Evolutionary conservation across 179 eudicot genomes (phyloP).

Genomic region (Carnegiea gigantea): DNA sequence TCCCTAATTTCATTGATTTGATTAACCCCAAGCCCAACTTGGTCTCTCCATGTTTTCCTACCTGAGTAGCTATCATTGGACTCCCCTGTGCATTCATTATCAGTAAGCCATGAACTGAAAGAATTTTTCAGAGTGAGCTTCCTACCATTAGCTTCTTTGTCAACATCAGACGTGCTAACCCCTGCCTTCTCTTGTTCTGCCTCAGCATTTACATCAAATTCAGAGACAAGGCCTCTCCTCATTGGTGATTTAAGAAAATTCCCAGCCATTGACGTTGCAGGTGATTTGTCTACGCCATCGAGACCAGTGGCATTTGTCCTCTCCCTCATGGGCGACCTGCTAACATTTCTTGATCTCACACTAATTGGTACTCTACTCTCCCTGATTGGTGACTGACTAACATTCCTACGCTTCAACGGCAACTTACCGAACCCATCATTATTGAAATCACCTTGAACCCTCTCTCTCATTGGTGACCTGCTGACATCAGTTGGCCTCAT

Average conservation of each 20-base stretch:
- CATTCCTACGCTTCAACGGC: slow-evolving; percentile 13
- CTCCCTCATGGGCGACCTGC: slow-evolving; percentile 32
- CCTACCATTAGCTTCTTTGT: background rate
- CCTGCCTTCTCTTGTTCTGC: slow-evolving; percentile 3
- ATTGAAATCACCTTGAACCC: slow-evolving; percentile 15
- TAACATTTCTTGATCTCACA: slow-evolving; percentile 26
- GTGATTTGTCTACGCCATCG: slow-evolving; percentile 22
- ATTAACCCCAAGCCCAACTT: slow-evolving; percentile 25
- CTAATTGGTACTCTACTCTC: slow-evolving; percentile 25
- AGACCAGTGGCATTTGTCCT: background rate
- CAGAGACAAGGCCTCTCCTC: slow-evolving; percentile 16
- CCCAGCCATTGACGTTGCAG: slow-evolving; percentile 20
- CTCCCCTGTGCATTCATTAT: slow-evolving; percentile 7
- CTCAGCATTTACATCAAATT: slow-evolving; percentile 10
- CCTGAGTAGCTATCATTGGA: slow-evolving; percentile 17
- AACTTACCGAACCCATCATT: slow-evolving; percentile 20
- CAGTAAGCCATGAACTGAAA: slow-evolving; percentile 29
- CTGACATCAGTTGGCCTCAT: slow-evolving; percentile 24
- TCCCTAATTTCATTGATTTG: slow-evolving; percentile 23
- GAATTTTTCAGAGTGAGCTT: slow-evolving; percentile 26
- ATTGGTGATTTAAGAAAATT: slow-evolving; percentile 7
- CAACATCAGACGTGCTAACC: background rate
- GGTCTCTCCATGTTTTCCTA: slow-evolving; percentile 24
- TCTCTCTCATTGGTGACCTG: slow-evolving; percentile 29
- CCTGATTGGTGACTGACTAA: slow-evolving; percentile 12